Evolutionary conservation across 1,284 basidiomycete species (phyloP).

Genomic region (Vanrija pseudolonga): DNA sequence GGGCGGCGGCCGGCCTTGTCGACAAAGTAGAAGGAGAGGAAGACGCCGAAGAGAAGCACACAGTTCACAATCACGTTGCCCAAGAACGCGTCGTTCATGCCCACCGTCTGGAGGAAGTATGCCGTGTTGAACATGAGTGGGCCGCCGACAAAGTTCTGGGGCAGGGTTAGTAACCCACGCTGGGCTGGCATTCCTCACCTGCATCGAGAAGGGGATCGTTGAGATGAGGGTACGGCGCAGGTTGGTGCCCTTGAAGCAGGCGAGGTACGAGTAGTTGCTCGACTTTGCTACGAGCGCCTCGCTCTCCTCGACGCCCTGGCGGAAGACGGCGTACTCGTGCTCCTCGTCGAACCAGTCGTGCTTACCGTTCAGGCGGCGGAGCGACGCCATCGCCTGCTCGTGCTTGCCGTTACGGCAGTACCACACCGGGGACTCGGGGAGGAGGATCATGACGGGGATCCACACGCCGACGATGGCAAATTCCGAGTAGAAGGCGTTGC

Average conservation of each 20-base stretch:
- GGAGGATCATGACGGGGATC: constrained; percentile 1
- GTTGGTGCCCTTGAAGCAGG: constrained; percentile 15
- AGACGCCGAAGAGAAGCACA: constrained; percentile 37
- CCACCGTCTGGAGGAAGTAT: constrained; percentile 9
- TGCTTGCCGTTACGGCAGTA: constrained; percentile 4
- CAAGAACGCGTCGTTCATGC: background rate
- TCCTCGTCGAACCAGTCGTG: constrained; percentile 17
- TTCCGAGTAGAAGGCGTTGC: constrained; percentile 9
- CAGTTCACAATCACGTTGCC: constrained; percentile 14
- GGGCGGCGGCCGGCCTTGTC: constrained; percentile 44
- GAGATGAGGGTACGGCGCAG: constrained; percentile 19
- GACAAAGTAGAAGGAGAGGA: constrained; percentile 39
- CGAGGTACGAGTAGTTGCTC: background rate
- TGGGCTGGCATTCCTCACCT: constrained; percentile 17
- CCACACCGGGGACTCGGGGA: constrained; percentile 7
- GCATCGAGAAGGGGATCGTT: constrained; percentile 7
- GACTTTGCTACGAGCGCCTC: background rate
- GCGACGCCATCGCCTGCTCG: constrained; percentile 8
- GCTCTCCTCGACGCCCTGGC: constrained; percentile 4
- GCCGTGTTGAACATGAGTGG: constrained; percentile 15
- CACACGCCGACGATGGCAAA: constrained; percentile 10
- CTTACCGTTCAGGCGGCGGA: constrained; percentile 8
- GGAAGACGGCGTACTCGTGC: constrained; percentile 12
- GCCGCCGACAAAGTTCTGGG: too few relatives aligned
- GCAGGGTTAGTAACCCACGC: constrained; percentile 7